phyloP scores from a whole-genome alignment of 345 rosid species.

The Citrus glauca region DNA sequence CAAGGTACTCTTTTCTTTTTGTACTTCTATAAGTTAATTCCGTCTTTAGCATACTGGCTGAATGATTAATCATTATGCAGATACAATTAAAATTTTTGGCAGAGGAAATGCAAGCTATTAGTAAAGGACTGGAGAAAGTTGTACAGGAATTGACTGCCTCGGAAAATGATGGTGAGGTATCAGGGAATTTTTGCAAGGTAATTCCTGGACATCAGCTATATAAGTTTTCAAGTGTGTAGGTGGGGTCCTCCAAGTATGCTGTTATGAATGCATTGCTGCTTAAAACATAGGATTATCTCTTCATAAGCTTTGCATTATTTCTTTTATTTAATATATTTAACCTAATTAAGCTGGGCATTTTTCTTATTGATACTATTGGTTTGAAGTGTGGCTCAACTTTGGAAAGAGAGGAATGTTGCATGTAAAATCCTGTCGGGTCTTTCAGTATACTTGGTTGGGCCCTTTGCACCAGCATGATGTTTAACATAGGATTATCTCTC shows the following conservation, averaged over 20 bases:
- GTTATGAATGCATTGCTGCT: not conserved
- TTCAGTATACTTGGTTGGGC: not conserved
- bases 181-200: constrained; percentile 62
- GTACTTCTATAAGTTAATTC: not conserved
- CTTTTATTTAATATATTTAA: not conserved
- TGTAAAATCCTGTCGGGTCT: not conserved
- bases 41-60: not conserved
- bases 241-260: constrained; percentile 1
- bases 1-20: constrained; percentile 34
- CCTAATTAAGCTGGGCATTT: not conserved
- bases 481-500: not conserved
- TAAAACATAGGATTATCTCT: not conserved
- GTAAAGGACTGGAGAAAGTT: constrained; percentile 81
- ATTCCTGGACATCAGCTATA: not conserved
- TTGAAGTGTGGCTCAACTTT: not conserved
- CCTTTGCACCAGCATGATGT: not conserved
- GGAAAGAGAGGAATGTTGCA: not conserved
- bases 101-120: constrained; percentile 91
- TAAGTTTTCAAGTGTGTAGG: constrained; percentile 1
- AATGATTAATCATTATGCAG: constrained; percentile 27
- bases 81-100: constrained; percentile 78
- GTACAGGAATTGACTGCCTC: constrained; percentile 61
- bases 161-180: constrained; percentile 51
- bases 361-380: not conserved
- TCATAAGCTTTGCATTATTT: not conserved